Evolutionary conservation across 345 rosid genomes (phyloP).

Genomic region (Euphorbia peplus): DNA sequence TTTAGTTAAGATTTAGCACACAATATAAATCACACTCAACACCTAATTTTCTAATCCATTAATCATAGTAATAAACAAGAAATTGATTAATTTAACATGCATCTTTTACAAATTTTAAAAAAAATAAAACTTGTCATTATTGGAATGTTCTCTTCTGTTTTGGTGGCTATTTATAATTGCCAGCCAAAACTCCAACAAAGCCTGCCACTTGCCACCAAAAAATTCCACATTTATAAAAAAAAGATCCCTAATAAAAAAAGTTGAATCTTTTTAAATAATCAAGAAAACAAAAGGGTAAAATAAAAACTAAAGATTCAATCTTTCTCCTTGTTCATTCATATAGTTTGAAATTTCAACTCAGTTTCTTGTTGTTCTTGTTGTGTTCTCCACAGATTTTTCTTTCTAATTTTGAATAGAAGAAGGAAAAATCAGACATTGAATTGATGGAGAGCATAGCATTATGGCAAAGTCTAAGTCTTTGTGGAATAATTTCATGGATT

Average conservation of each 20-base stretch:
- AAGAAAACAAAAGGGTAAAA: background rate
- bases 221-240: background rate
- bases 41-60: too few species aligned
- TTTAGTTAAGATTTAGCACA: too few species aligned
- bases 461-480: conserved; percentile 69
- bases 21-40: too few species aligned
- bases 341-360: background rate
- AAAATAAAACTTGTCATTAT: background rate
- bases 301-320: background rate
- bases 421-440: conserved; percentile 20
- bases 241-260: too few species aligned
- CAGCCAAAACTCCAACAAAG: conserved; percentile 16
- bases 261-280: too few species aligned
- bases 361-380: background rate
- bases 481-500: conserved; percentile 72
- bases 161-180: background rate
- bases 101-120: background rate
- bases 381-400: background rate
- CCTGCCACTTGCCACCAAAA: conserved; percentile 1
- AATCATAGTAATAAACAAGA: too few species aligned
- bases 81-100: background rate
- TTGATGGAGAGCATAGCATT: conserved; percentile 67
- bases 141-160: background rate
- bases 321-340: background rate
- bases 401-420: conserved; percentile 16